Percentiles rank a stretch among this genome's conserved stretches.
Conservation (phyloP, 169 alveolate genomes). For the Cyclospora cayetanensis region DNA sequence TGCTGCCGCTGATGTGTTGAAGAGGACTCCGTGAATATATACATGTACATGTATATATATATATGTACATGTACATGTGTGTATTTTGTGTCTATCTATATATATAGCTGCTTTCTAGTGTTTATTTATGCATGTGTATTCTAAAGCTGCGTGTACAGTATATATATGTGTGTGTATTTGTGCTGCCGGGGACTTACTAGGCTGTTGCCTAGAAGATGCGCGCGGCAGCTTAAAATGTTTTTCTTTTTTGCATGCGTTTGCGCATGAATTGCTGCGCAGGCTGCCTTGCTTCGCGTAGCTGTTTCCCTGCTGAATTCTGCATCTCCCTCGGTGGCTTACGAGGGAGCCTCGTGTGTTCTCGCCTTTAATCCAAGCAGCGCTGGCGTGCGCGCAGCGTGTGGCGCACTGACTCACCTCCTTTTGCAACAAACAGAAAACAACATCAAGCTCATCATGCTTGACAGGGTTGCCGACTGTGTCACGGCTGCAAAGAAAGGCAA, state of each 20-base stretch:
- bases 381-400: constrained; percentile 78
- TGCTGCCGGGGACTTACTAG: neutral
- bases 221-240: neutral
- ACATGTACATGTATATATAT: neutral
- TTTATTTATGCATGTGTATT: neutral
- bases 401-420: constrained; percentile 82
- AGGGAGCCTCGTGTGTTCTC: constrained; percentile 90
- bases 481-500: neutral
- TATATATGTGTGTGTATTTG: neutral
- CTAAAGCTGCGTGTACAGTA: neutral
- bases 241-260: neutral
- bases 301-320: constrained; percentile 72
- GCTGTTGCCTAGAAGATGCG: neutral
- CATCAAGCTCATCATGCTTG: constrained; percentile 86
- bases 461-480: constrained; percentile 74
- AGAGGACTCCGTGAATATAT: no score
- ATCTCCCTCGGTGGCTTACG: constrained; percentile 88
- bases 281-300: constrained; percentile 32
- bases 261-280: neutral
- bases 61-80: neutral
- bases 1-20: no score
- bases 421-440: constrained; percentile 88
- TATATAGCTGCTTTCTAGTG: neutral
- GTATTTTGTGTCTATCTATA: neutral
- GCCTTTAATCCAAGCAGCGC: constrained; percentile 61